Conservation (phyloP, 176 grass and related monocot genomes). For the Oryza glumipatula region DNA sequence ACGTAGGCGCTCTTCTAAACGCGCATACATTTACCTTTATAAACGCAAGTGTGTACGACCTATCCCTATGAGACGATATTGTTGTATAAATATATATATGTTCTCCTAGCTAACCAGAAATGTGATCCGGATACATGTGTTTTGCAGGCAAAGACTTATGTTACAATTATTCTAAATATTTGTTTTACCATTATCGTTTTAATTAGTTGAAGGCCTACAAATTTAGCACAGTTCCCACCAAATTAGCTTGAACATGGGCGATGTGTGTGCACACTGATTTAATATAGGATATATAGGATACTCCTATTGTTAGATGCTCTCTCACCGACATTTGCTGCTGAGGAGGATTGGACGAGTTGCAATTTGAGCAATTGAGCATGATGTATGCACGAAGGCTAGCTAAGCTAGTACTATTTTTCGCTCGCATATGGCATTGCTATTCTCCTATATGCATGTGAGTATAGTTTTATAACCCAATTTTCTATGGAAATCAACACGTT, state of each 20-base stretch:
- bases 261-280: neutral
- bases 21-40: no score
- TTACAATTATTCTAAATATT: neutral
- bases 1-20: no score
- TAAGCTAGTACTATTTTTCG: neutral
- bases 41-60: no score
- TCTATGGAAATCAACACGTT: neutral
- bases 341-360: conserved; percentile 7
- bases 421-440: neutral
- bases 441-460: neutral
- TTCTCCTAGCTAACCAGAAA: neutral
- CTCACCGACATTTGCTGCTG: conserved; percentile 23
- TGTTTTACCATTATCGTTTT: neutral
- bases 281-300: neutral
- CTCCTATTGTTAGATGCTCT: conserved; percentile 26
- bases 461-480: neutral
- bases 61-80: neutral
- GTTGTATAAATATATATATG: neutral
- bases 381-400: neutral
- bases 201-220: neutral
- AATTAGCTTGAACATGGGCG: neutral
- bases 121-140: neutral
- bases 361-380: neutral
- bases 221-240: neutral
- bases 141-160: neutral